Base-by-base conservation (phyloP, 192 early-diverging fungal species). In the Haplosporangium gracile region DNA sequence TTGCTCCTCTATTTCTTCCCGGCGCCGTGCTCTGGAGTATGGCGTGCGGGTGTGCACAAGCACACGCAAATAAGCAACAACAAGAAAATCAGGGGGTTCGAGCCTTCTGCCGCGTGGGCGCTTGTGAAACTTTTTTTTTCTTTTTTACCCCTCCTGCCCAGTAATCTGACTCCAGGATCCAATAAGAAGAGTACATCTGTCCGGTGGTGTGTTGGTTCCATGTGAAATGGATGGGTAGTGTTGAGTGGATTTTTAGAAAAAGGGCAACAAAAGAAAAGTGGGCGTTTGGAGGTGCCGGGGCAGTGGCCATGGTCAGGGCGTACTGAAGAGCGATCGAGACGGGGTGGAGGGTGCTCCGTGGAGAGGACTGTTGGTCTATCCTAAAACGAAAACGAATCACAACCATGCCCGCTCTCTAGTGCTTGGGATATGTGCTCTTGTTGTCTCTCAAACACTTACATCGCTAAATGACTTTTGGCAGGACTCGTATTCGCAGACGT, bases 391-490 rank as follows among this genome's bases (percentile, higher is more conserved):
- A 63, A 29, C 60, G 60, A 63, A 63, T 63, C 55, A 60, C 55
- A 60, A 9, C 55, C 55, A 60, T n/a, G 26, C 6, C 55, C 55
- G 55, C n/a, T 24, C 20, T 60, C 9, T 60, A 7, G 55, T 60
- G n/a, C n/a, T 60, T 60, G 55, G 24, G n/a, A n/a, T 26, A 26
- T n/a, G 55, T 60, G 55, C 51, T 55, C 2, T 55, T 55, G 2
- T 60, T n/a, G 20, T 60, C 26, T 57, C 34, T 57, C 26, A 15
- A 26, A 32, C 1, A 78, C 84, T 81, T 86, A 91, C 91, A 90
- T 95, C 94, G 80, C 93, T 94, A 87, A 96, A 96, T 20, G 90
- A 91, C 88, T 95, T 95, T 81, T 90, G 92, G 80, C 95, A 96
- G 57, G 85, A 88, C 42, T 89, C 87, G 85, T 91, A 91, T 83